Base-by-base conservation (phyloP, 179 eudicot species). In the Pouteria campechiana region DNA sequence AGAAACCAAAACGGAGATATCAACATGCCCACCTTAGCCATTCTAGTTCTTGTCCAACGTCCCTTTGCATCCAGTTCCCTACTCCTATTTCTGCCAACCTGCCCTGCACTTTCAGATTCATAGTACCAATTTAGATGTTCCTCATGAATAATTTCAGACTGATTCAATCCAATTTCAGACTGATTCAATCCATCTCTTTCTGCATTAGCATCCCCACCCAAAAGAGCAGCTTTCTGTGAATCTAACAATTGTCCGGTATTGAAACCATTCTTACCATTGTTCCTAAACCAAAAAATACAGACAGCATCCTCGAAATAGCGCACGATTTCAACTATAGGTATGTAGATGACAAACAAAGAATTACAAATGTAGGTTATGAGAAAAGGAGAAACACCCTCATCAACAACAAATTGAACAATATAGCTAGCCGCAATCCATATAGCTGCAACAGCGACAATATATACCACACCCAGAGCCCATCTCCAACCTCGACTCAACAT, bases 351-450 rank as follows among this genome's bases (percentile, higher is more conserved):
- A 52, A 86, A 90, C 78, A 90, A 79, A 0, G 94, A 75, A 56
- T 79, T 90, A 70, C 94, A 85, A 50, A 86, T 76, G 52, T 90
- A 90, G 2, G 98, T 82, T 34, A 90, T 62, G 14, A 90, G 90
- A 64, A 90, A 90, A 0, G 95, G 90, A 3, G 98, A 79, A 49
- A 86, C 87, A 2, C 98, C 98, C 0, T 50, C 79, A 28, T 77
- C 98, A 15, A 81, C 98, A 35, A 86, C 95, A n/a, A 87, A 72
- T 48, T 90, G 98, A 19, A 86, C 90, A 22, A 90, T 90, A 50
- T 69, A 86, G 57, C 98, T 90, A 62, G 95, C 93, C 46, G 90
- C 95, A 61, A 90, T 86, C 98, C 98, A 90, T 42, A 90, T 90
- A 3, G 67, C 34, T 11, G 98, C 98, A 7, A 90, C 98, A 23